Evolutionary conservation across 2,329 filamentous ascomycete genomes (phyloP).

Genomic region (Rhinocladiella similis): DNA sequence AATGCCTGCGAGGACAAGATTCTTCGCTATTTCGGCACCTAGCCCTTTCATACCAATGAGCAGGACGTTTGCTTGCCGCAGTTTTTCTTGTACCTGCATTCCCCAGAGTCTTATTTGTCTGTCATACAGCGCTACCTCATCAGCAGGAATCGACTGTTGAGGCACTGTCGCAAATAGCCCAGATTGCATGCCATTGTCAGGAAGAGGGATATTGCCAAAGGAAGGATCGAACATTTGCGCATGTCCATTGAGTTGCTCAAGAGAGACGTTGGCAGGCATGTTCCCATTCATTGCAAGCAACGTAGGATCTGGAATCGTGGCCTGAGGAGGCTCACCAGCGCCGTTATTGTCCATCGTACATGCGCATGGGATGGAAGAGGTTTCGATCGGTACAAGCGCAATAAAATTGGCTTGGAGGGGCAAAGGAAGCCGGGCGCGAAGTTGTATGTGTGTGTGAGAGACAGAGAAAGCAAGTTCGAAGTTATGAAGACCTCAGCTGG

Average conservation of each 20-base stretch:
- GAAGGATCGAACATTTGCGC: constrained; percentile 6
- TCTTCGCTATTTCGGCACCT: constrained; percentile 94
- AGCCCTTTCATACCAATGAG: constrained; percentile 85
- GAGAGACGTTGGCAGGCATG: constrained; percentile 4
- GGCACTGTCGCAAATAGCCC: constrained; percentile 14
- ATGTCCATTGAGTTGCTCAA: constrained; percentile 14
- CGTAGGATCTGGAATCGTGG: neutral
- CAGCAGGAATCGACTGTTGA: constrained; percentile 47
- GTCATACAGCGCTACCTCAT: constrained; percentile 97
- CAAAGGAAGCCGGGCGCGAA: neutral
- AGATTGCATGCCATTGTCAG: constrained; percentile 14
- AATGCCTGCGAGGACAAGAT: constrained; percentile 90
- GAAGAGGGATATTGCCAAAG: constrained; percentile 11
- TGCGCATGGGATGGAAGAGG: neutral
- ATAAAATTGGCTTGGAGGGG: too few relatives aligned
- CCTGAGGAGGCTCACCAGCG: constrained; percentile 3
- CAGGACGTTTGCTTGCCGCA: constrained; percentile 85
- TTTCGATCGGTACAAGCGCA: neutral
- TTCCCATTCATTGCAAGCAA: neutral
- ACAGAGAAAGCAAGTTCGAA: neutral
- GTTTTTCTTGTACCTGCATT: constrained; percentile 86
- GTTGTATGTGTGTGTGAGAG: too few relatives aligned
- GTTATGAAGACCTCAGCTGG: neutral
- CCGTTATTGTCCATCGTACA: constrained; percentile 14
- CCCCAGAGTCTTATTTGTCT: constrained; percentile 97